Percentiles rank a stretch among this genome's conserved stretches.
Evolutionary conservation across 2,329 filamentous ascomycete genomes (phyloP).

Genomic region (Helminthosporium solani): DNA sequence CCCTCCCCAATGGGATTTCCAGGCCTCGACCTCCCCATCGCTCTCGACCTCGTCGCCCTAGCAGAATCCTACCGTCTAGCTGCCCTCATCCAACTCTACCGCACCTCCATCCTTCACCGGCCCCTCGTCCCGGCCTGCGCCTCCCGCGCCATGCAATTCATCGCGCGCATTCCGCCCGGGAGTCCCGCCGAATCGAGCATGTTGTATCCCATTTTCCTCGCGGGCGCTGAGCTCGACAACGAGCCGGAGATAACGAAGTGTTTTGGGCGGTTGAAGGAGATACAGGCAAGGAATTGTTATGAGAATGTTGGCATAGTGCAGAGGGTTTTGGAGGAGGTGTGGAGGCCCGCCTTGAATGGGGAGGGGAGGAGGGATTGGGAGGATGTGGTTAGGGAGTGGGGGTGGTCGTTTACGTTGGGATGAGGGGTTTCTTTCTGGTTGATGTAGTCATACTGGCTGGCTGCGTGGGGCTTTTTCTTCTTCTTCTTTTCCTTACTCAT

Average conservation of each 20-base stretch:
- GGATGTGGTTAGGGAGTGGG: conserved; percentile 37
- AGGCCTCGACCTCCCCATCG: conserved; percentile 32
- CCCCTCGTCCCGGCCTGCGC: conserved; percentile 29
- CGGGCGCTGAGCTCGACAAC: conserved; percentile 35
- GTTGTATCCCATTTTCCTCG: conserved; percentile 40
- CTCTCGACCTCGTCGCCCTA: conserved; percentile 38
- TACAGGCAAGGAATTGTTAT: conserved; percentile 37
- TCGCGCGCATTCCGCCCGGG: conserved; percentile 36
- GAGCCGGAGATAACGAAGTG: conserved; percentile 32
- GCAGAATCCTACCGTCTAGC: conserved; percentile 39
- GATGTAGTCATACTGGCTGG: no score
- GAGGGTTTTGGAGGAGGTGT: conserved; percentile 39
- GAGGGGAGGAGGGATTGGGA: conserved; percentile 36
- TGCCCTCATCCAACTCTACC: conserved; percentile 39
- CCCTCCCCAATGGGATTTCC: conserved; percentile 30
- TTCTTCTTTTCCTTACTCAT: no score
- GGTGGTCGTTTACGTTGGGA: conserved; percentile 38
- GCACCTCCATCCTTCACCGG: conserved; percentile 28
- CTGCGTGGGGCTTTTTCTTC: no score
- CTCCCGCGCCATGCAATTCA: conserved; percentile 37
- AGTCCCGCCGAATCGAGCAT: conserved; percentile 38
- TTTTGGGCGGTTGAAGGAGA: conserved; percentile 30
- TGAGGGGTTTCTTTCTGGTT: conserved; percentile 13
- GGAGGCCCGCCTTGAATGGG: conserved; percentile 32
- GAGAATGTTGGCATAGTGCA: conserved; percentile 38